These are phyloP conservation scores for Xylaria palmicola DNA, from an alignment of 495 filamentous ascomycete genomes.

Conservation along the genomic window DNA sequence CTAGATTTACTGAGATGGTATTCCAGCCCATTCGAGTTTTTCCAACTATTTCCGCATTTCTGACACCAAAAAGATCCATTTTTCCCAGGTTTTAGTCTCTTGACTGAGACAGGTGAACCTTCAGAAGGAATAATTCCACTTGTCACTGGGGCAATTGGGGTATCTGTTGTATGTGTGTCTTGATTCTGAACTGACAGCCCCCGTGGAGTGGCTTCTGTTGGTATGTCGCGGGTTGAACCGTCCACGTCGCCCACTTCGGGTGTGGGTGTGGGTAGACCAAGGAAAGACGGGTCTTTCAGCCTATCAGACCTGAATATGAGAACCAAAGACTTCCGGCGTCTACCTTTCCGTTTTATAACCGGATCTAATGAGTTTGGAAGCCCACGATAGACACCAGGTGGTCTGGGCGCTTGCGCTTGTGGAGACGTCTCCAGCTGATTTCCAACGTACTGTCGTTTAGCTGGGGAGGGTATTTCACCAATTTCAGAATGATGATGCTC, in stretches of 20 bases:
- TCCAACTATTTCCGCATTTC: conserved; percentile 49
- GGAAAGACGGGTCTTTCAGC: conserved; percentile 28
- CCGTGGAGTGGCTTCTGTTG: neutral
- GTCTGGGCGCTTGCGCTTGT: neutral
- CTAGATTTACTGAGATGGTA: conserved; percentile 52
- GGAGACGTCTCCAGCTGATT: neutral
- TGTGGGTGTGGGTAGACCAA: neutral
- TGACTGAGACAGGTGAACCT: neutral
- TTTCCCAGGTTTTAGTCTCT: conserved; percentile 12
- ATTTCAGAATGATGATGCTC: neutral
- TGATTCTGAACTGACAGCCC: neutral
- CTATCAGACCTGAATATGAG: conserved; percentile 32
- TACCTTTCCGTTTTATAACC: conserved; percentile 28
- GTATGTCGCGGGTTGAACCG: neutral
- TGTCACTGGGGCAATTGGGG: neutral
- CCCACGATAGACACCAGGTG: conserved; percentile 29
- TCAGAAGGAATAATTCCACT: neutral
- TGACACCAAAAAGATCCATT: conserved; percentile 33
- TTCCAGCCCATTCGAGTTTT: conserved; percentile 52
- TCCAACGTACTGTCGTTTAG: neutral
- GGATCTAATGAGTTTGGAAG: conserved; percentile 26
- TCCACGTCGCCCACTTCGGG: neutral
- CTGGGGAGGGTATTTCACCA: neutral
- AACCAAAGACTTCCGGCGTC: conserved; percentile 34
- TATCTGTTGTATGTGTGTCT: neutral